Evolutionary conservation across 805 yeast genomes (phyloP).

Genomic region (Candida broadrunensis): DNA sequence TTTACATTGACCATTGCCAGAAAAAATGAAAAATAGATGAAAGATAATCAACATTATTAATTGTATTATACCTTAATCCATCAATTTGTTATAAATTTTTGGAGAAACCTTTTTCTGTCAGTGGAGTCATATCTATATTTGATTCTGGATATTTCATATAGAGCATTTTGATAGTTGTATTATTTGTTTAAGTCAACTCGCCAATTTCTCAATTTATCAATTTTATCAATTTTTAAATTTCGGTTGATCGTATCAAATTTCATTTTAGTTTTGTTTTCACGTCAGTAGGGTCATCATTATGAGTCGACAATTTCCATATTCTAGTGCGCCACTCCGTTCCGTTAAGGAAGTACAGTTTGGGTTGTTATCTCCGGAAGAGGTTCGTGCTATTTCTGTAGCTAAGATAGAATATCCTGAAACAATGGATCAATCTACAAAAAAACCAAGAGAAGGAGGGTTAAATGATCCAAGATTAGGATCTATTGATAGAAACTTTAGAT

Average conservation of each 20-base stretch:
- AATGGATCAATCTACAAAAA: conserved; percentile 96
- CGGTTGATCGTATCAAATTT: too few species aligned
- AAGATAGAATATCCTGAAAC: conserved; percentile 98
- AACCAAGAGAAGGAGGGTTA: conserved; percentile 94
- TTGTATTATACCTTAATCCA: neutral
- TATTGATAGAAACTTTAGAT: conserved; percentile 93
- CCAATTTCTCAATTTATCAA: neutral
- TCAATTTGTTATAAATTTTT: neutral
- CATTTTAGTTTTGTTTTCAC: too few species aligned
- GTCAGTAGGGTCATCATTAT: conserved; percentile 11
- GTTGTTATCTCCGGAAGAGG: conserved; percentile 93
- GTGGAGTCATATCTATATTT: neutral
- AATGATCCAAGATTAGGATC: conserved; percentile 97
- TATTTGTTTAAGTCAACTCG: neutral
- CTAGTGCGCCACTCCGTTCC: conserved; percentile 97
- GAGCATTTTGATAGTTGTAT: neutral
- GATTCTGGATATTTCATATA: neutral
- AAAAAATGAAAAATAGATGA: too few species aligned
- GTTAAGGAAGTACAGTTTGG: conserved; percentile 99
- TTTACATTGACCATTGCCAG: too few species aligned
- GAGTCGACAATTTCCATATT: conserved; percentile 73
- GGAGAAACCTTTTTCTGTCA: neutral
- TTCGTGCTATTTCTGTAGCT: conserved; percentile 94
- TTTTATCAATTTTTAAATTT: neutral
- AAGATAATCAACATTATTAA: too few species aligned